Conservation (phyloP, 305 asterid species). For the Fraxinus greggii region DNA sequence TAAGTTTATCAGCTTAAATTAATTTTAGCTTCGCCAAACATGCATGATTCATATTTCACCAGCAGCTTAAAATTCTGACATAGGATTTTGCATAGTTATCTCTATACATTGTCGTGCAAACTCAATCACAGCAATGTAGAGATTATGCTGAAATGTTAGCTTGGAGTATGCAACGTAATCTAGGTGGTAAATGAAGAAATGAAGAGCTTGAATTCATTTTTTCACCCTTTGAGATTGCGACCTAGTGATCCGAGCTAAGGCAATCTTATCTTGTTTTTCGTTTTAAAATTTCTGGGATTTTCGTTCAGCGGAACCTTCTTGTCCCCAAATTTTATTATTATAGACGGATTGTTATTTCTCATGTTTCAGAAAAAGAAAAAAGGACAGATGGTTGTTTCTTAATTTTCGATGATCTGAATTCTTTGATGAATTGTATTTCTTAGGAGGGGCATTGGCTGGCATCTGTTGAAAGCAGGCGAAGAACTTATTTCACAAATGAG, state of each 20-base stretch:
- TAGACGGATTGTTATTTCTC: not conserved
- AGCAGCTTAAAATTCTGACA: not conserved
- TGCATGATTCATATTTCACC: not conserved
- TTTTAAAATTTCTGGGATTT: not conserved
- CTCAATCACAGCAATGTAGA: not conserved
- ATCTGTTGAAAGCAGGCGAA: conserved; percentile 80
- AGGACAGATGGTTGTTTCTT: not conserved
- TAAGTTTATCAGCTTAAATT: no score
- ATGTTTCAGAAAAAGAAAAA: not conserved
- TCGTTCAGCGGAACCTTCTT: not conserved
- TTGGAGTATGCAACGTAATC: not conserved
- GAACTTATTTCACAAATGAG: conserved; percentile 73
- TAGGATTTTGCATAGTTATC: not conserved
- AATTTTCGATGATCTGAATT: not conserved
- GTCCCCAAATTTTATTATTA: not conserved
- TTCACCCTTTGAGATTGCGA: not conserved
- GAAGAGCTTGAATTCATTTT: not conserved
- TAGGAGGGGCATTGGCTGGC: conserved; percentile 96
- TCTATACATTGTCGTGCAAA: not conserved
- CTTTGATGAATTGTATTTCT: conserved; percentile 6
- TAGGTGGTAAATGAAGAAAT: not conserved
- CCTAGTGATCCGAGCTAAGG: not conserved
- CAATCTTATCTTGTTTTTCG: not conserved
- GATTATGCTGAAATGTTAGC: not conserved
- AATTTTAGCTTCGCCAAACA: not conserved